Base-by-base conservation (phyloP, 495 filamentous ascomycete genomes). In the Penicillium flavigenum region DNA sequence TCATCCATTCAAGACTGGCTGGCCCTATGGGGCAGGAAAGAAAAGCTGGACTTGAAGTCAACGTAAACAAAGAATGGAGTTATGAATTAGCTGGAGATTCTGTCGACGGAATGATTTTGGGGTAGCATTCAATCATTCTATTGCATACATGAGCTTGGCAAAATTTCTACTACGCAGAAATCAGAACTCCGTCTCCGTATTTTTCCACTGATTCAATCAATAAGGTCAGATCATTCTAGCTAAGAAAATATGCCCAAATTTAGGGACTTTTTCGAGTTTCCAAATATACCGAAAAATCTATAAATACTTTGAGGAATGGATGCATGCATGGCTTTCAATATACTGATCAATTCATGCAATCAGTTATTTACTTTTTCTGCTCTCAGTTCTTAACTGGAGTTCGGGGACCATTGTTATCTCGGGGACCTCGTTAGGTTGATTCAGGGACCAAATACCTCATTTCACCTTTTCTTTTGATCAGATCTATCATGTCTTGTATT, bases 1-100 rank as follows among this genome's bases (percentile, higher is more conserved):
- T 36, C 53, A 7, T 44, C 56, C 11, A 53, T 67, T n/a, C 43
- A 61, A 47, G 64, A 63, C 9, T 67, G 61, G 58, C 36, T 67
- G 14, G 42, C 29, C 1, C 48, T 63, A 19, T 63, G 64, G 64
- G 57, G 57, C 0, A 41, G 60, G 31, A 54, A 63, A 9, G 60
- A 67, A 47, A 63, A 63, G 24, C 47, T 67, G 51, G 59, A 67
- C 36, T 39, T 64, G 36, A 64, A 61, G 43, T 20, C 41, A 16
- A 16, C 19, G 39, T 43, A 43, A 43, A 16, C 39, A 43, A 43
- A 62, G 54, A 43, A 43, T 43, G 39, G 39, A 5, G 19, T 43
- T 43, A n/a, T 43, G 39, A 43, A 43, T 17, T 43, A 43, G 39
- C 39, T 43, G 39, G 11, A 43, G 39, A 43, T 2, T 43, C 39